Evolutionary conservation across 176 grass and related monocot genomes (phyloP).

Genomic region (Aegilops speltoides): DNA sequence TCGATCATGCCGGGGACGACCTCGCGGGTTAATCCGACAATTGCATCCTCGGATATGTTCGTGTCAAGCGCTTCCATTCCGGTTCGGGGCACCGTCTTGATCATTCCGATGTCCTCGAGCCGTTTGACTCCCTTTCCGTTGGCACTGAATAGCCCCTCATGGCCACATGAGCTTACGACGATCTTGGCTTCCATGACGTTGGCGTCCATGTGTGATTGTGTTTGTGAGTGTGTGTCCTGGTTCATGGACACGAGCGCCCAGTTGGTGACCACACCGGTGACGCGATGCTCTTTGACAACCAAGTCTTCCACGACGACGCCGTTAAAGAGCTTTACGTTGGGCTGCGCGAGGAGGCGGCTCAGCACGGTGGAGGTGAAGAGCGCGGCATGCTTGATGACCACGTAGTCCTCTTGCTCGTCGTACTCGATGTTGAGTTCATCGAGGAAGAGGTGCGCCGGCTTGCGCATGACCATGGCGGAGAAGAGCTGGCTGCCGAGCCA

Average conservation of each 20-base stretch:
- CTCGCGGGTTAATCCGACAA: conserved; percentile 79
- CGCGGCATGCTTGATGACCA: conserved; percentile 82
- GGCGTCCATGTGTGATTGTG: conserved; percentile 96
- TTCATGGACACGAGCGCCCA: conserved; percentile 91
- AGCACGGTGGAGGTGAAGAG: conserved; percentile 95
- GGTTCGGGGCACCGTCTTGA: conserved; percentile 49
- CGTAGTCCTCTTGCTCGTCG: conserved; percentile 86
- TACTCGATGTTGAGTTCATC: conserved; percentile 75
- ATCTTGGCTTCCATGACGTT: conserved; percentile 94
- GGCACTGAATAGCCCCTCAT: conserved; percentile 83
- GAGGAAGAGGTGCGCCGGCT: conserved; percentile 88
- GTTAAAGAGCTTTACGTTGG: conserved; percentile 98
- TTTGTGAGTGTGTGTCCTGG: conserved; percentile 47
- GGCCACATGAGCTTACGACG: conserved; percentile 94
- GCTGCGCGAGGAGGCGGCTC: conserved; percentile 66
- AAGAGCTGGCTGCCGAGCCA: conserved; percentile 97
- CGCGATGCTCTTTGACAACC: conserved; percentile 66
- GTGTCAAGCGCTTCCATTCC: conserved; percentile 88
- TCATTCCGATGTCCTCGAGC: conserved; percentile 91
- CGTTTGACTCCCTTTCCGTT: conserved; percentile 66
- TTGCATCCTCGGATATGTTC: conserved; percentile 83
- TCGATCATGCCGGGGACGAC: conserved; percentile 91
- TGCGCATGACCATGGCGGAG: conserved; percentile 96
- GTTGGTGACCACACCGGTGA: conserved; percentile 88
- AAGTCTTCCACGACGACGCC: conserved; percentile 86